Evolutionary conservation across 129 eudicot species (phyloP), one percentile per base, ranked within the genome.

Genomic region (Artemisia tridentata): DNA sequence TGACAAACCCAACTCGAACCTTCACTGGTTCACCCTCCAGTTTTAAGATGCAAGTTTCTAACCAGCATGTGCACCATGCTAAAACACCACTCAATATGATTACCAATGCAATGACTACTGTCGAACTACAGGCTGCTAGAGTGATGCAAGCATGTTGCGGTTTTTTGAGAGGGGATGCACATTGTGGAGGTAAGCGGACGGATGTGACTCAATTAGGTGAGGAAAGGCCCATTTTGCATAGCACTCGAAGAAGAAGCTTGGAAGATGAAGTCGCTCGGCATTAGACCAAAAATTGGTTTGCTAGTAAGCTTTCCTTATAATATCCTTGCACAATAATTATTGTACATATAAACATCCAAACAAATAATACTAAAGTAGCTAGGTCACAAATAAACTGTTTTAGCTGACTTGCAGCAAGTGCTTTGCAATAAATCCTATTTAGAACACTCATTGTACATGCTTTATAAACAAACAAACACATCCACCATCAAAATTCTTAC

Each of bases 101-200:
- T 5, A 43, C 20, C n/a, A 5, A 59, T 51, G 53, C 50, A 62
- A n/a, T n/a, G 15, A 6, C 38, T 14, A 49, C 3, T 3, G 34
- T 7, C 2, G 29, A 47, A 45, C 23, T 72, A n/a, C 43, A 52
- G 41, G 54, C 58, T 31, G 19, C 51, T 19, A 73, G 54, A 67
- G 72, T 6, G 17, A 80, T 73, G 80, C 71, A 64, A 45, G 51
- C 72, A 0, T 27, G 65, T 11, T 80, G 79, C 67, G 41, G 75
- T 7, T 77, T 67, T 17, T 25, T 76, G 50, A 75, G 17, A 59
- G 66, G 59, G 65, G 68, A 62, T 2, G 59, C 18, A 72, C 31
- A 64, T 25, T 80, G 85, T 29, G 21, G 54, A 48, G 72, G 69
- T 23, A 84, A 77, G 68, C 16, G 38, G 52, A 80, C 63, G 14